Evolutionary conservation across 305 asterid species (phyloP), one percentile per base, ranked within the genome.

Genomic region (Fraxinus platypoda): DNA sequence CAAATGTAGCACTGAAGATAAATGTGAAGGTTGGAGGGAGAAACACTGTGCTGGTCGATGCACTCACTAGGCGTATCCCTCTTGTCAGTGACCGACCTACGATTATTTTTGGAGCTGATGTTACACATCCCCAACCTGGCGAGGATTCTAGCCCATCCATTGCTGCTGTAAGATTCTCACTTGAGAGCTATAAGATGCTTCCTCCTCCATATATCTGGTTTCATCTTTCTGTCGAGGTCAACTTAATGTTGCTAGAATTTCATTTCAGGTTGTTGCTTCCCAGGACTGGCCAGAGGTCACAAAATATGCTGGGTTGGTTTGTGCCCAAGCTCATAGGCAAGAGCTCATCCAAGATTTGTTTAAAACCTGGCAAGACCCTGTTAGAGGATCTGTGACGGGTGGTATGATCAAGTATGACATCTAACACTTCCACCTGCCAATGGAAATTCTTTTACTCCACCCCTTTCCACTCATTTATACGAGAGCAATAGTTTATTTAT

Each of bases 281-380:
- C 98, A 95, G 87, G 99, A 97, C 87, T 97, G 98, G 98, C 98
- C 98, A 0, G 97, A 95, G 83, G 89, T 97, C 75, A 95, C 99
- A 0, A 95, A 95, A 75, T 97, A 97, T 80, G 98, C 98, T 21
- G 98, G 98, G 21, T 84, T 95, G 88, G 98, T 97, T 71, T 90
- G 94, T 87, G 97, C 99, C 31, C 99, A 97, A 86, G 94, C 98
- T 49, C 98, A 93, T 82, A 87, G 99, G 38, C 98, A 95, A 84
- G 99, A 97, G 87, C 94, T 97, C 34, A 95, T 97, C 54, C 94
- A 97, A 81, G 99, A 97, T 82, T 77, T 97, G 77, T 97, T 83
- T 87, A 95, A 91, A 80, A 87, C 96, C 46, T 91, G 97, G 98
- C 97, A 93, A 82, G 98, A 96, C 87, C 98, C 98, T 41, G 90